Conservation (phyloP, 2,329 filamentous ascomycete species). For the Trichophaea hybrida region DNA sequence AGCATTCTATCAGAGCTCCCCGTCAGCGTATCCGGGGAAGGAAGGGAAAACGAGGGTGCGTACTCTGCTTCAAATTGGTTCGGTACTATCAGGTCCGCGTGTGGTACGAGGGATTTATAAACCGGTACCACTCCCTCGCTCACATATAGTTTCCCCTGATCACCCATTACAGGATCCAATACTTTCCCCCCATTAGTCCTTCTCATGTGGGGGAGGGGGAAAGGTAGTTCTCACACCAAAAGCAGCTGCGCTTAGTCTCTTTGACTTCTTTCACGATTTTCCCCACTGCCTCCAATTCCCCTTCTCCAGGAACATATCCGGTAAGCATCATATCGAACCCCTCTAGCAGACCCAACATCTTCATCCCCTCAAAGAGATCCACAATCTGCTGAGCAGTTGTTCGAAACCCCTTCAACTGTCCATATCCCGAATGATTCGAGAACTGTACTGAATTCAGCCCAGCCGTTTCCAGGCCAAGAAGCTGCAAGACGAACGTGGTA, state of each 20-base stretch:
- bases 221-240: conserved; percentile 49
- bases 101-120: conserved; percentile 62
- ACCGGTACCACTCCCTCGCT: conserved; percentile 80
- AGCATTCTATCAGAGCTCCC: conserved; percentile 46
- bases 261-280: conserved; percentile 69
- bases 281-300: conserved; percentile 70
- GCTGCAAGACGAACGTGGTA: conserved; percentile 86
- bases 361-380: conserved; percentile 71
- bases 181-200: conserved; percentile 37
- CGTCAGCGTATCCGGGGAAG: not conserved
- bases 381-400: conserved; percentile 69
- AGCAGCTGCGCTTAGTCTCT: conserved; percentile 59
- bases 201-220: not conserved
- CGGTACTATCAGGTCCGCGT: conserved; percentile 83
- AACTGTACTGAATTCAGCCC: conserved; percentile 95
- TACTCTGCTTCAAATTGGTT: conserved; percentile 98
- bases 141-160: conserved; percentile 84
- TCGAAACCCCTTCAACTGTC: conserved; percentile 71
- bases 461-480: conserved; percentile 81
- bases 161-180: conserved; percentile 95
- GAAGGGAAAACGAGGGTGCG: conserved; percentile 28
- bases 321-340: conserved; percentile 90
- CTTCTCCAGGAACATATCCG: conserved; percentile 81
- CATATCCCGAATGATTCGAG: conserved; percentile 92
- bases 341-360: conserved; percentile 60